A percentile compares a stretch with the other conserved stretches of the same genome.
Evolutionary conservation across 805 yeast species (phyloP).

Genomic region (Blastobotrys attinorum): DNA sequence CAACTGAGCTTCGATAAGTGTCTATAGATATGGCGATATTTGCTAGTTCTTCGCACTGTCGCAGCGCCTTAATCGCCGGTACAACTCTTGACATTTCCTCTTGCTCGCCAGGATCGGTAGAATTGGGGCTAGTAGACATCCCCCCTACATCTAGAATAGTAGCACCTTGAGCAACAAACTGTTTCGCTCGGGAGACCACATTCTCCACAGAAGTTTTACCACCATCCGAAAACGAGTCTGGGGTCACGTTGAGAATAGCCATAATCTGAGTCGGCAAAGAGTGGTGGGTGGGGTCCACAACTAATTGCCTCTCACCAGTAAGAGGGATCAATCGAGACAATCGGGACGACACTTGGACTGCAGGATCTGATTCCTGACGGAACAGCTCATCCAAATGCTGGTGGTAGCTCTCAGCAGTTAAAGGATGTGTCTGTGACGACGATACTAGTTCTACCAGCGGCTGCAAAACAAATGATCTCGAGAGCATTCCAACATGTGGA

Average conservation of each 20-base stretch:
- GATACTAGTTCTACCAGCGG: slow-evolving; percentile 80
- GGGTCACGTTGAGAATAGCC: slow-evolving; percentile 87
- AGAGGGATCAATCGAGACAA: slow-evolving; percentile 18
- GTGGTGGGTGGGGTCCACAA: slow-evolving; percentile 40
- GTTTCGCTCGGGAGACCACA: slow-evolving; percentile 39
- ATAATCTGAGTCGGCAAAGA: slow-evolving; percentile 56
- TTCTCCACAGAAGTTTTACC: slow-evolving; percentile 39
- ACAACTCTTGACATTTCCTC: slow-evolving; percentile 67
- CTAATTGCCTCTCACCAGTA: slow-evolving; percentile 24
- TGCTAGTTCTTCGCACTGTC: slow-evolving; percentile 34
- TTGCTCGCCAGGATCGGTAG: slow-evolving; percentile 48
- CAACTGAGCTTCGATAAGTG: slow-evolving; percentile 74
- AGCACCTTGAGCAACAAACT: slow-evolving; percentile 54
- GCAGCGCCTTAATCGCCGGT: slow-evolving; percentile 58
- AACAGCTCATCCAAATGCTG: slow-evolving; percentile 41
- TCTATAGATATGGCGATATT: slow-evolving; percentile 68
- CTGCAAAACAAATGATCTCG: slow-evolving; percentile 79
- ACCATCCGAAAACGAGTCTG: slow-evolving; percentile 95
- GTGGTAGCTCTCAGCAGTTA: slow-evolving; percentile 74
- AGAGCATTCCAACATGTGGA: slow-evolving; percentile 86
- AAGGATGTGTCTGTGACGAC: slow-evolving; percentile 66
- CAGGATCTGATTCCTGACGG: background rate
- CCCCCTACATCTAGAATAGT: slow-evolving; percentile 88
- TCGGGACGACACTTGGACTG: slow-evolving; percentile 34
- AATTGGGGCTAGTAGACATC: slow-evolving; percentile 85